A percentile compares a stretch with the other conserved stretches of the same genome.
Conservation (phyloP, 116 monocot genomes). For the Iris pallida region DNA sequence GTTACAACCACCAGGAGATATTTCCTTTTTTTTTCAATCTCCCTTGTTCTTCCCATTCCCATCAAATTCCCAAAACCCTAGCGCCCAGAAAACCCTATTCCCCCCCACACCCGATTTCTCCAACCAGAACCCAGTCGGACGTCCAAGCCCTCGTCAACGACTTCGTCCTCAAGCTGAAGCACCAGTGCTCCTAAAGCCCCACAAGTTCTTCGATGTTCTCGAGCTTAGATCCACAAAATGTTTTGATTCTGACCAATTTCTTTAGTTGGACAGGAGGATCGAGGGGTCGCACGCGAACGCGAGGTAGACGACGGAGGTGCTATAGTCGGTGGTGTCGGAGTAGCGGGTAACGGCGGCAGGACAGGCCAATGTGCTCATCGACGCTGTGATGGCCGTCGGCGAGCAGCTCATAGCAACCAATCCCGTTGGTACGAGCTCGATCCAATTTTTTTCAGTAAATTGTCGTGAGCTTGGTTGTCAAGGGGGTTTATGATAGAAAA, state of each 20-base stretch:
- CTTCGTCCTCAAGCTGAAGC: constrained; percentile 80
- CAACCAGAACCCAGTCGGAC: constrained; percentile 87
- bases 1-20: no score
- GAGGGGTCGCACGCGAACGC: constrained; percentile 92
- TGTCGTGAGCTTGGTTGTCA: no score
- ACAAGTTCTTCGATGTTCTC: no score
- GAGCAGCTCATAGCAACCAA: constrained; percentile 85
- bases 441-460: no score
- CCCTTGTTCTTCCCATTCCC: no score
- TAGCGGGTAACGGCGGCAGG: constrained; percentile 64
- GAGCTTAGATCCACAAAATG: no score
- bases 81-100: no score
- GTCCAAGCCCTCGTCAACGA: constrained; percentile 74
- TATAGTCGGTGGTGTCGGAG: constrained; percentile 79
- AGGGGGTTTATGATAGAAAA: no score
- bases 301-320: constrained; percentile 81
- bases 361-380: constrained; percentile 65
- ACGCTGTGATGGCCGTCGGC: constrained; percentile 67
- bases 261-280: constrained; percentile 50
- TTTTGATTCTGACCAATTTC: neutral
- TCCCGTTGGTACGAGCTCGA: constrained; percentile 79
- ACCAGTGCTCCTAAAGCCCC: constrained; percentile 32
- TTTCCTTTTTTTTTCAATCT: no score
- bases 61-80: no score
- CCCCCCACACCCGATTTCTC: no score